These are phyloP conservation scores for Corinectria fuckeliana DNA, from an alignment of 2,329 filamentous ascomycete species.

Conservation along the genomic window DNA sequence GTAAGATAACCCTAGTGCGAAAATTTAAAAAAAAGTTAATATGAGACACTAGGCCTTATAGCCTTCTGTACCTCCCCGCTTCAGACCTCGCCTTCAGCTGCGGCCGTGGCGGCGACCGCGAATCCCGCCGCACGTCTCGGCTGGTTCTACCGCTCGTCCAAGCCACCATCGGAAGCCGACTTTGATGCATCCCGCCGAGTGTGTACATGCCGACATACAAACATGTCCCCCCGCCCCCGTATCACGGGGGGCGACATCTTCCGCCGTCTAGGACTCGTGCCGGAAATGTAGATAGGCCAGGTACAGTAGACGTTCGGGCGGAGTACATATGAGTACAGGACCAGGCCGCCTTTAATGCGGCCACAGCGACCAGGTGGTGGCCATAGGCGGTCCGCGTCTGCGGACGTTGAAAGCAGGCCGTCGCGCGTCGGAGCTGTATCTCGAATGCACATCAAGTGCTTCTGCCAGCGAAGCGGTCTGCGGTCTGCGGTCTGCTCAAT, in stretches of 20 bases:
- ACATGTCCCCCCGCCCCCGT: constrained; percentile 15
- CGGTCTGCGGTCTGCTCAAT: constrained; percentile 15
- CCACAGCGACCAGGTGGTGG: constrained; percentile 23
- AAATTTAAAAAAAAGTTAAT: too few species aligned
- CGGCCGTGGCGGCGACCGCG: constrained; percentile 1
- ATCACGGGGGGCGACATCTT: background rate
- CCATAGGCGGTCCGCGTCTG: constrained; percentile 23
- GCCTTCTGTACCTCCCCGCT: background rate
- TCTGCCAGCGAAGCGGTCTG: constrained; percentile 27
- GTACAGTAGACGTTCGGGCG: too few species aligned
- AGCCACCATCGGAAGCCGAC: constrained; percentile 19
- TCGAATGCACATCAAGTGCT: constrained; percentile 18
- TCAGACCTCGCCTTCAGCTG: constrained; percentile 4
- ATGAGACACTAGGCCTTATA: too few species aligned
- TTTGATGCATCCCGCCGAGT: constrained; percentile 12
- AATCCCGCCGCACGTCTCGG: constrained; percentile 22
- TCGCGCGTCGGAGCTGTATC: constrained; percentile 21
- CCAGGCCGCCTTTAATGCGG: constrained; percentile 36
- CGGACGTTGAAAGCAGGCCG: constrained; percentile 20
- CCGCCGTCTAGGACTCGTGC: constrained; percentile 10
- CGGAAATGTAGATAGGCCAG: constrained; percentile 14
- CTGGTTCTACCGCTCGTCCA: constrained; percentile 10
- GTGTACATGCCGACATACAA: constrained; percentile 7
- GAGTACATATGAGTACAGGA: constrained; percentile 24
- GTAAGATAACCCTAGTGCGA: too few species aligned